A percentile compares a stretch with the other conserved stretches of the same genome.
These are phyloP conservation scores for Panus rudis DNA, from an alignment of 768 basidiomycete species.

Conservation along the genomic window DNA sequence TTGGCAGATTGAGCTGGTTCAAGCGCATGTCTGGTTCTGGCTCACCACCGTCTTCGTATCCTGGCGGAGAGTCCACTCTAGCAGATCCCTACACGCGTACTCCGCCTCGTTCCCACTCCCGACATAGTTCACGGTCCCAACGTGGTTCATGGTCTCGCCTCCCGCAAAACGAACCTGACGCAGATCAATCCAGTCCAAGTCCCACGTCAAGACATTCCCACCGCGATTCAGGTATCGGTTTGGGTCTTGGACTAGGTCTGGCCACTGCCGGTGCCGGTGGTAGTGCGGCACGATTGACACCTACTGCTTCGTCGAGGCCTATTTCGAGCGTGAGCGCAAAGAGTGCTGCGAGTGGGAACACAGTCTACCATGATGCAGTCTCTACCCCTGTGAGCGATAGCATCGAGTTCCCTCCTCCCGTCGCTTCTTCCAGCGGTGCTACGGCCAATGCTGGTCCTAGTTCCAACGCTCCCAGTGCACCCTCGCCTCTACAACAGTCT, in stretches of 20 bases:
- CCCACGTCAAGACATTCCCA: conserved; percentile 5
- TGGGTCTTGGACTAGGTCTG: too few relatives aligned
- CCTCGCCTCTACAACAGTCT: background rate
- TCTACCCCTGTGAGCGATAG: conserved; percentile 37
- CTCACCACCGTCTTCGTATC: background rate
- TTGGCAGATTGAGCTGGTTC: conserved; percentile 59
- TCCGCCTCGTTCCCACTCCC: conserved; percentile 19
- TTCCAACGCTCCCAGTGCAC: background rate
- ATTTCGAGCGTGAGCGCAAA: conserved; percentile 48
- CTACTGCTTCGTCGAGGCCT: conserved; percentile 41
- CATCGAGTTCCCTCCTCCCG: conserved; percentile 25
- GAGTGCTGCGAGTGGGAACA: conserved; percentile 39
- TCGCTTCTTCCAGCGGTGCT: background rate
- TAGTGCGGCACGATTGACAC: too few relatives aligned
- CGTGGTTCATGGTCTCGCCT: conserved; percentile 13
- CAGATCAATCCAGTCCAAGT: conserved; percentile 3
- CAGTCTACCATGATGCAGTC: conserved; percentile 56
- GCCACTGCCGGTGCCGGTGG: too few relatives aligned
- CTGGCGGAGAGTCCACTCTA: background rate
- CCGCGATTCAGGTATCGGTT: conserved; percentile 13
- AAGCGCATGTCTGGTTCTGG: conserved; percentile 24
- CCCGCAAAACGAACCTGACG: conserved; percentile 4
- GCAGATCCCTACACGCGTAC: conserved; percentile 20
- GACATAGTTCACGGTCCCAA: conserved; percentile 15
- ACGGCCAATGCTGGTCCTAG: background rate